A percentile compares a stretch with the other conserved stretches of the same genome.
Conservation (phyloP, 225 moss, liverwort and hornwort species). For the Bryum argenteum region DNA sequence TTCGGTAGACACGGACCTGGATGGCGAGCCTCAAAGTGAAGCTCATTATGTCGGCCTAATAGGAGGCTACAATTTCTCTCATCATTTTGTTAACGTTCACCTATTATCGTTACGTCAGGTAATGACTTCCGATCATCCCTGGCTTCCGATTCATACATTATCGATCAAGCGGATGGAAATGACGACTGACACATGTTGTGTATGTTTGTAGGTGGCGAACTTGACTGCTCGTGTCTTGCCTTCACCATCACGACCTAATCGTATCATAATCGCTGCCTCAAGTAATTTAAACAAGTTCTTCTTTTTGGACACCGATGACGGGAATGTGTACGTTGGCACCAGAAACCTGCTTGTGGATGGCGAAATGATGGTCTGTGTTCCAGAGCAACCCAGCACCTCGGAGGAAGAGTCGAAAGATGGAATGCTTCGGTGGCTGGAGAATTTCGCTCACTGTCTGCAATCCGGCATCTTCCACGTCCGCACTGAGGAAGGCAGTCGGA, state of each 20-base stretch:
- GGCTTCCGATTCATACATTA: slow-evolving; percentile 2
- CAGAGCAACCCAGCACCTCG: slow-evolving; percentile 46
- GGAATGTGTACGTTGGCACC: slow-evolving; percentile 81
- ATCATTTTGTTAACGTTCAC: slow-evolving; percentile 78
- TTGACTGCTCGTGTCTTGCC: slow-evolving; percentile 55
- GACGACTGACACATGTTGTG: slow-evolving; percentile 9
- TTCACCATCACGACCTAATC: slow-evolving; percentile 26
- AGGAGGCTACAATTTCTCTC: slow-evolving; percentile 63
- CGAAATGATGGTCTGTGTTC: slow-evolving; percentile 93
- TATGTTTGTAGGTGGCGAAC: slow-evolving; percentile 54
- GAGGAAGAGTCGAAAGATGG: slow-evolving; percentile 65
- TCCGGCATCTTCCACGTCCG: slow-evolving; percentile 72
- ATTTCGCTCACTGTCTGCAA: slow-evolving; percentile 64
- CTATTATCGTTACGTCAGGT: slow-evolving; percentile 70
- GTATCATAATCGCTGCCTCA: slow-evolving; percentile 78
- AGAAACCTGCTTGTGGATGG: slow-evolving; percentile 55
- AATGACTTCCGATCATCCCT: slow-evolving; percentile 4
- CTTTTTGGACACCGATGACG: slow-evolving; percentile 81
- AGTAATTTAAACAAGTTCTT: slow-evolving; percentile 68
- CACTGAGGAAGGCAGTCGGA: slow-evolving; percentile 66
- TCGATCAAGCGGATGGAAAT: not conserved
- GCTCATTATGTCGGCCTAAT: slow-evolving; percentile 57
- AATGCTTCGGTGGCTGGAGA: slow-evolving; percentile 88
- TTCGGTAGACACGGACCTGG: slow-evolving; percentile 28
- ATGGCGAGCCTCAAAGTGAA: slow-evolving; percentile 31